These are phyloP conservation scores for Basipetospora chlamydospora DNA, from an alignment of 2,329 filamentous ascomycete genomes.

Conservation along the genomic window DNA sequence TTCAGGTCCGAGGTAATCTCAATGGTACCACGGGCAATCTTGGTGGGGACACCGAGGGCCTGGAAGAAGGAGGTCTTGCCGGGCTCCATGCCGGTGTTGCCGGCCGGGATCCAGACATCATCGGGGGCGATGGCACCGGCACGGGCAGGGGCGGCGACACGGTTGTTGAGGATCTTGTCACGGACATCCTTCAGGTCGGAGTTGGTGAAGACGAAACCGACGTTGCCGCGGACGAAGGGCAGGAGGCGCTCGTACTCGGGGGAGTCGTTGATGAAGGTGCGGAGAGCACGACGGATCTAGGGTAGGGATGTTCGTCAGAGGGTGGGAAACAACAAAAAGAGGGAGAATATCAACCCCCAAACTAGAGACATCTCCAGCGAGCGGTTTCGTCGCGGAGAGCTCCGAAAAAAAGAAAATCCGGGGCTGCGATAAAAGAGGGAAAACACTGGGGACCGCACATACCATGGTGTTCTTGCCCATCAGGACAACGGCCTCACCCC, in stretches of 20 bases:
- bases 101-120: slow-evolving; percentile 91
- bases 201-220: slow-evolving; percentile 99
- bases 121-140: slow-evolving; percentile 87
- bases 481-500: slow-evolving; percentile 83
- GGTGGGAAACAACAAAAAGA: neutral
- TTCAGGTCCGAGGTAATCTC: slow-evolving; percentile 98
- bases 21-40: slow-evolving; percentile 99
- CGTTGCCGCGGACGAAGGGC: slow-evolving; percentile 90
- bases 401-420: too few relatives aligned
- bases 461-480: slow-evolving; percentile 99
- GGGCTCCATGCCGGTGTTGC: slow-evolving; percentile 99
- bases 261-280: slow-evolving; percentile 78
- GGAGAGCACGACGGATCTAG: slow-evolving; percentile 88
- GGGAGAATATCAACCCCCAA: neutral
- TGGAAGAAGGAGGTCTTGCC: slow-evolving; percentile 99
- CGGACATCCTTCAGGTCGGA: slow-evolving; percentile 79
- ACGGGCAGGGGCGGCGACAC: slow-evolving; percentile 93
- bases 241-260: slow-evolving; percentile 98
- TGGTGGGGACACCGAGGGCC: slow-evolving; percentile 99
- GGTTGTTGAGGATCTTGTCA: slow-evolving; percentile 91
- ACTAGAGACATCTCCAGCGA: too few relatives aligned
- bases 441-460: slow-evolving; percentile 15
- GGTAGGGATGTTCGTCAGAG: slow-evolving; percentile 2
- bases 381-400: too few relatives aligned
- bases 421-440: too few relatives aligned